Conservation (phyloP, 164 flowering plant genomes). For the Umbellularia californica region DNA sequence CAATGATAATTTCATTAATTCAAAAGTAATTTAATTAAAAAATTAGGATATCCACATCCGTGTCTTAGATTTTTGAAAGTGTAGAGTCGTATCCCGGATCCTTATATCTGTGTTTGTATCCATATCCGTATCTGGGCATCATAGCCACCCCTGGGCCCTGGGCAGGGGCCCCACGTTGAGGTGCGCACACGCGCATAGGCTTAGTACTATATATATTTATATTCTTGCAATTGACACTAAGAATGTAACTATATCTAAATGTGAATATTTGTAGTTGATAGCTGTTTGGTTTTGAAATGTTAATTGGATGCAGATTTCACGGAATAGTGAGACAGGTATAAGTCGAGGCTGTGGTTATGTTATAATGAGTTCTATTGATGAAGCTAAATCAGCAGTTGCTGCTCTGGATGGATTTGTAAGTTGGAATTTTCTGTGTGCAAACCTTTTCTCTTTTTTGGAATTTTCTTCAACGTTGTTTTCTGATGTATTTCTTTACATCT, state of each 20-base stretch:
- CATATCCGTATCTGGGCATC: too few relatives aligned
- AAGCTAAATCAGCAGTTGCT: slow-evolving; percentile 35
- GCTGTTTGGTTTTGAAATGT: neutral
- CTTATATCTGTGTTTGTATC: too few relatives aligned
- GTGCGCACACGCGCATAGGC: too few relatives aligned
- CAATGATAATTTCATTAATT: too few relatives aligned
- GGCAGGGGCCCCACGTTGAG: too few relatives aligned
- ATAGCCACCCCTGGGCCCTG: too few relatives aligned
- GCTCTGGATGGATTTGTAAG: slow-evolving; percentile 49
- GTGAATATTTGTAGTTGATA: neutral
- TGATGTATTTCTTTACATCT: neutral
- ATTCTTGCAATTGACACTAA: neutral
- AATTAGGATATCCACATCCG: too few relatives aligned
- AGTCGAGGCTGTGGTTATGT: slow-evolving; percentile 45
- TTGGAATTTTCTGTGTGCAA: neutral
- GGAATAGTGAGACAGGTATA: slow-evolving; percentile 38
- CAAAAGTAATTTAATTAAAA: too few relatives aligned
- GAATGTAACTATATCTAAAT: neutral
- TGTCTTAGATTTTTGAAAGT: too few relatives aligned
- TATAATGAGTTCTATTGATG: slow-evolving; percentile 32
- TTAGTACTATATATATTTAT: too few relatives aligned
- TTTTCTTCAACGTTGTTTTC: neutral
- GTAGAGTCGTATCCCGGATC: too few relatives aligned
- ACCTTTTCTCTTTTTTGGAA: neutral
- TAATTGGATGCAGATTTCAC: slow-evolving; percentile 32